phyloP scores from a whole-genome alignment of 2,329 filamentous ascomycete genomes.

The Aschersonia sp. region DNA sequence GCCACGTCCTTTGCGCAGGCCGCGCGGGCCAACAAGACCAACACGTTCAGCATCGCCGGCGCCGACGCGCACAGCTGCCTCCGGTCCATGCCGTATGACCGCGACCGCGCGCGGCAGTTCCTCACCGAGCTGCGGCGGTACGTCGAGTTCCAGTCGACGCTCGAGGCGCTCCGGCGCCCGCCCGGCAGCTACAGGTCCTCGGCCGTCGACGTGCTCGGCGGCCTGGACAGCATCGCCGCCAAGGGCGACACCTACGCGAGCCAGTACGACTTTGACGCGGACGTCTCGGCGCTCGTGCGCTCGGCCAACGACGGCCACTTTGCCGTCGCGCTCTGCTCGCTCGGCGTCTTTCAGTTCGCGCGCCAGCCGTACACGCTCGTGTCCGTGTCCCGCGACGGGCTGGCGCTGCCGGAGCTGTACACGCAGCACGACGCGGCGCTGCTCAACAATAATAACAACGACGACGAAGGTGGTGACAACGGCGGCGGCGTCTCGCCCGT shows the following conservation, averaged over 20 bases:
- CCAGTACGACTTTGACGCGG: conserved; percentile 1
- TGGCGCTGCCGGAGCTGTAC: conserved; percentile 11
- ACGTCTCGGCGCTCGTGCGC: conserved; percentile 1
- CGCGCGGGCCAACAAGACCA: neutral
- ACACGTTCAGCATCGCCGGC: neutral
- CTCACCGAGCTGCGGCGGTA: conserved; percentile 3
- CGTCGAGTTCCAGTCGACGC: conserved; percentile 5
- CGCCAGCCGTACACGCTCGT: neutral
- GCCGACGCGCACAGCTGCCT: neutral
- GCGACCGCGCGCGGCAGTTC: conserved; percentile 1
- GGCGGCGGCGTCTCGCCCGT: conserved; percentile 4
- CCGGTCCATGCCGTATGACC: conserved; percentile 4
- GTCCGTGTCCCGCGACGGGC: conserved; percentile 12
- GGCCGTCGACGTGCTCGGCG: conserved; percentile 3
- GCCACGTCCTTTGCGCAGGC: too few species aligned
- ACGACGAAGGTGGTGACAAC: too few species aligned
- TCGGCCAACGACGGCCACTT: conserved; percentile 5
- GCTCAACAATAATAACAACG: neutral
- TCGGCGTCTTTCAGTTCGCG: neutral
- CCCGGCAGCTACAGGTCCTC: conserved; percentile 2
- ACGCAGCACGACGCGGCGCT: neutral
- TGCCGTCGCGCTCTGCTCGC: neutral
- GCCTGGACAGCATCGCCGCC: conserved; percentile 1
- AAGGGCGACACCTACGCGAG: neutral
- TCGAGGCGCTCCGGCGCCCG: conserved; percentile 4